These are phyloP conservation scores for Leptomonas pyrrhocoris DNA, from an alignment of 208 protist genomes.

Conservation along the genomic window DNA sequence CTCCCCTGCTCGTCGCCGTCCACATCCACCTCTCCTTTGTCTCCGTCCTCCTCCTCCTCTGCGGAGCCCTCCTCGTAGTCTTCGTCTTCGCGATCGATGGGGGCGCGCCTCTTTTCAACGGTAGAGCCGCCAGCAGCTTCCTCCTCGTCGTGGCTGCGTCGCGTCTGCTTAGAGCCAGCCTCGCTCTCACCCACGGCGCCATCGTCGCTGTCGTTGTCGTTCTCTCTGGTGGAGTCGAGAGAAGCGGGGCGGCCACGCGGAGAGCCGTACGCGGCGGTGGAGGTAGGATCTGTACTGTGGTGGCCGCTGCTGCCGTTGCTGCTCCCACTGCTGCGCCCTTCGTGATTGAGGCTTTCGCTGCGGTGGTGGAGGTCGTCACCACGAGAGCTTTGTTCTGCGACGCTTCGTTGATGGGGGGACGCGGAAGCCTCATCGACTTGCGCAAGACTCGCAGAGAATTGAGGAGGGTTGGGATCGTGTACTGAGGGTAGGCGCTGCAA, in stretches of 20 bases:
- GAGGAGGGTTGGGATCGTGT: background rate
- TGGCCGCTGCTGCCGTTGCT: background rate
- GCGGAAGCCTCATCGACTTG: background rate
- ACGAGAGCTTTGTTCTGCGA: too few species aligned
- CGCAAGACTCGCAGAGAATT: too few species aligned
- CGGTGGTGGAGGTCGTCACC: too few species aligned
- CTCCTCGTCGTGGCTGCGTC: background rate
- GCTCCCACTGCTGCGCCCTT: background rate
- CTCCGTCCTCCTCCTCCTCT: background rate
- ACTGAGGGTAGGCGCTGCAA: background rate
- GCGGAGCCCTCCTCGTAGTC: background rate
- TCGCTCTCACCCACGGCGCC: too few species aligned
- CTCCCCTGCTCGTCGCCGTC: background rate
- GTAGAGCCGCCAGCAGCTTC: background rate
- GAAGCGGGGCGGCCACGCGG: background rate
- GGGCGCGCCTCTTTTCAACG: background rate
- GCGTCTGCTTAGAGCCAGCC: background rate
- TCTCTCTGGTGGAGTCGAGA: background rate
- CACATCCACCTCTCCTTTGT: background rate
- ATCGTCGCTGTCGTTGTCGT: too few species aligned
- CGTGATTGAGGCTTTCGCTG: too few species aligned
- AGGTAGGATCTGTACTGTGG: background rate
- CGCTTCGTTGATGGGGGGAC: background rate
- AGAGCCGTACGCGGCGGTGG: background rate
- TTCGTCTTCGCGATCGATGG: background rate